Evolutionary conservation across 768 basidiomycete species (phyloP).

Genomic region (Rhodotorula babjevae): DNA sequence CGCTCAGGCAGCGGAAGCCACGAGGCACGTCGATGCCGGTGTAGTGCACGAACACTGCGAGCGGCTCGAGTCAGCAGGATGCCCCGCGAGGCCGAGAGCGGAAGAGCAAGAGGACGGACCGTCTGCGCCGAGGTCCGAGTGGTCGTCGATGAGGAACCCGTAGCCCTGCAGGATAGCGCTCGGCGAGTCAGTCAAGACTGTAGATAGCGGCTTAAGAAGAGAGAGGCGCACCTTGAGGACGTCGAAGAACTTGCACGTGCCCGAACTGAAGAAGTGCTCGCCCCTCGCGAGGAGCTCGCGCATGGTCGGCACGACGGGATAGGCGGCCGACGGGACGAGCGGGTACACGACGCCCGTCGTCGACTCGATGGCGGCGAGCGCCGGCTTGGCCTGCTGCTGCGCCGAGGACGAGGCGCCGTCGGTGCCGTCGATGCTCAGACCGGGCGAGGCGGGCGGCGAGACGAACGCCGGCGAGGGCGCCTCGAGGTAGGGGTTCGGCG

Average conservation of each 20-base stretch:
- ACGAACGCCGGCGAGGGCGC: not conserved
- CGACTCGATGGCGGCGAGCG: too few species aligned
- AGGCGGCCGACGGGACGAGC: not conserved
- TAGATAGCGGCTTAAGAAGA: too few species aligned
- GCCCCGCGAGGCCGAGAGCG: not conserved
- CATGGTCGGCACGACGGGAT: not conserved
- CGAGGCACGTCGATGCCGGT: not conserved
- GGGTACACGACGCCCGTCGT: too few species aligned
- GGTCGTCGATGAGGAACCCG: slow-evolving; percentile 16
- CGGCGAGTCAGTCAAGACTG: too few species aligned
- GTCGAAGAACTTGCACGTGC: slow-evolving; percentile 15
- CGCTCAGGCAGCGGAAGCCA: slow-evolving; percentile 13
- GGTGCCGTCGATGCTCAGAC: not conserved
- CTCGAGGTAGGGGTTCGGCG: too few species aligned
- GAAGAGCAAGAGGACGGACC: not conserved
- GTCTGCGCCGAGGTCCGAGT: slow-evolving; percentile 5
- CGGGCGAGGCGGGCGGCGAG: not conserved
- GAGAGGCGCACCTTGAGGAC: not conserved
- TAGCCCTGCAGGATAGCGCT: slow-evolving; percentile 13
- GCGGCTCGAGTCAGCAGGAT: not conserved
- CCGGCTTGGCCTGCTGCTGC: not conserved
- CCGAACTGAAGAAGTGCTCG: not conserved
- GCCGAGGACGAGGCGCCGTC: too few species aligned
- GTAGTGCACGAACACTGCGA: slow-evolving; percentile 14
- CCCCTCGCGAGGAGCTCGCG: slow-evolving; percentile 1